Base-by-base conservation (phyloP, 2,329 filamentous ascomycete species). In the Ophiosphaerella korrae region DNA sequence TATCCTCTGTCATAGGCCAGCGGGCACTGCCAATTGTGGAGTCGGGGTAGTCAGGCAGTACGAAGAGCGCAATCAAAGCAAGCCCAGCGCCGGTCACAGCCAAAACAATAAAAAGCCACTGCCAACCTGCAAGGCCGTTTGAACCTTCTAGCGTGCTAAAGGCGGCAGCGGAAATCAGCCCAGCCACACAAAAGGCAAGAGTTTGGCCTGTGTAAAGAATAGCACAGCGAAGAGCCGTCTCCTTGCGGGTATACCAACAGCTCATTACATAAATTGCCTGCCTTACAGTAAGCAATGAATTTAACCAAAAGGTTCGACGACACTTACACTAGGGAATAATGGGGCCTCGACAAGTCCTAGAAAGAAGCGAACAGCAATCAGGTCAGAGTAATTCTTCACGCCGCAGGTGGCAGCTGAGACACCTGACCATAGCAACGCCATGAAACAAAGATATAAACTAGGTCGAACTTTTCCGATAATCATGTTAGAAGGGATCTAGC, bases 401-500 rank as follows among this genome's bases (percentile, higher is more conserved):
- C 41, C 42, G 11, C 33, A 29, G 23, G 47, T 50, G 1, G 41
- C 41, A 7, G 41, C 47, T 7, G 41, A 44, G 9, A 50, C 47
- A 18, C 35, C 26, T 14, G 41, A 38, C 47, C 47, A 50, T n/a
- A 50, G 13, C 23, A 38, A 16, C n/a, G 36, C 36, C n/a, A 31
- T 33, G 9, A 9, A 23, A 14, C 14, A 29, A 14, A 85, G 74
- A 53, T 83, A 84, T 2, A 80, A 48, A 2, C 80, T 81, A 1
- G 82, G 82, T 3, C 77, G 73, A 14, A 83, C 67, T 2, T 78
- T 71, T 0, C 81, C 83, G 5, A 85, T 68, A 1, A 82, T 58
- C 44, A 85, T 71, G 50, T 85, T 86, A 0, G 82, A 84, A 0
- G 83, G 83, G 0, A 86, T 67, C 58, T 86, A 83, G 77, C 84